A percentile compares a stretch with the other conserved stretches of the same genome.
phyloP scores from a whole-genome alignment of 768 basidiomycete genomes.

The Suillus alpinus region DNA sequence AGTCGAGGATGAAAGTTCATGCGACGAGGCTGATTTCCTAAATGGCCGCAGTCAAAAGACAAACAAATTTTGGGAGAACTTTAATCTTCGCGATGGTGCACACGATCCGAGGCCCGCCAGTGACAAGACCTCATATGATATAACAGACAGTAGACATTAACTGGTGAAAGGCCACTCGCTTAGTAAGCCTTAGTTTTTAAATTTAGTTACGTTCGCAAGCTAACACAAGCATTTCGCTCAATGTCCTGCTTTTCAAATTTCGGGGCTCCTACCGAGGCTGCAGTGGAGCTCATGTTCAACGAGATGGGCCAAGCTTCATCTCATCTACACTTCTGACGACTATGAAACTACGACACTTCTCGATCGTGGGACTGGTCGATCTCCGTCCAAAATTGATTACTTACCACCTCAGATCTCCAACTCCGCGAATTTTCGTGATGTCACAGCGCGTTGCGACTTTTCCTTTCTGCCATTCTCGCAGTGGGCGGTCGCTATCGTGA shows the following conservation, averaged over 20 bases:
- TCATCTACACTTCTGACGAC: not conserved
- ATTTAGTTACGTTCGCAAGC: no score
- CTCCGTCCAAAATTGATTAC: not conserved
- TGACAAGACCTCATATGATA: no score
- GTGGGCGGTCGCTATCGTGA: slow-evolving; percentile 24
- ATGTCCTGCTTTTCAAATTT: not conserved
- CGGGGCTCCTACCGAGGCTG: not conserved
- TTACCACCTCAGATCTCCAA: slow-evolving; percentile 15
- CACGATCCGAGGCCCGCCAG: no score
- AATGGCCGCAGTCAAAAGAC: no score
- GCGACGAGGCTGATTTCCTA: not conserved
- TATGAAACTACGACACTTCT: not conserved
- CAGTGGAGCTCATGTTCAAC: slow-evolving; percentile 1
- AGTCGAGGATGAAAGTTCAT: not conserved
- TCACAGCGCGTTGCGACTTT: slow-evolving; percentile 14
- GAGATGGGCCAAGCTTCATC: slow-evolving; percentile 6
- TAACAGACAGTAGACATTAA: no score
- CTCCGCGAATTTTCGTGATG: slow-evolving; percentile 14
- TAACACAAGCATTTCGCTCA: not conserved
- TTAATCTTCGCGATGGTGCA: no score
- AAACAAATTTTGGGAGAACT: no score
- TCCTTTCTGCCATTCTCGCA: slow-evolving; percentile 19
- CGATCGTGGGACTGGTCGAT: not conserved
- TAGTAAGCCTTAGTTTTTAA: no score
- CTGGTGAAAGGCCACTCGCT: no score